Conservation (phyloP, 306 rosid genomes). For the Lablab purpureus region DNA sequence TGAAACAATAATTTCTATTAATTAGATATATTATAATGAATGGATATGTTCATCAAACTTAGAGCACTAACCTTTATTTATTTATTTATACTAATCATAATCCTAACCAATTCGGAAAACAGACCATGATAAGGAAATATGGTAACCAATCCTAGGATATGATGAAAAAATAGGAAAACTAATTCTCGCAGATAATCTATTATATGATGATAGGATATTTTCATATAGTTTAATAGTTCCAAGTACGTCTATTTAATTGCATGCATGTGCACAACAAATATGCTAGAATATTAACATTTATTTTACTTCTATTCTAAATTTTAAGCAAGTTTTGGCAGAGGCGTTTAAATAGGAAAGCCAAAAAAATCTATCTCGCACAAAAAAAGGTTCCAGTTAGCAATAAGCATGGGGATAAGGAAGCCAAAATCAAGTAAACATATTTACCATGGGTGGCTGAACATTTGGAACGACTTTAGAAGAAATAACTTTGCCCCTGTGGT, state of each 20-base stretch:
- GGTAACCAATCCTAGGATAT: neutral
- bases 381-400: slow-evolving; percentile 28
- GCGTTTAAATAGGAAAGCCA: slow-evolving; percentile 9
- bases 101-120: neutral
- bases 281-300: neutral
- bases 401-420: neutral
- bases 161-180: neutral
- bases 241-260: too few species aligned
- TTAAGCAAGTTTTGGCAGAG: slow-evolving; percentile 4
- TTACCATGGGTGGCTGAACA: slow-evolving; percentile 85
- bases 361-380: neutral
- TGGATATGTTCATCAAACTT: neutral
- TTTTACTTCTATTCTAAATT: slow-evolving; percentile 7
- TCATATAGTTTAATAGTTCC: too few species aligned
- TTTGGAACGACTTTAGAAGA: slow-evolving; percentile 66
- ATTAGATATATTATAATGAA: neutral
- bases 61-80: neutral
- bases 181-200: neutral
- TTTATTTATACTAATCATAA: neutral
- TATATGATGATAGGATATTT: too few species aligned
- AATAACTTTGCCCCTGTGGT: slow-evolving; percentile 76
- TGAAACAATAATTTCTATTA: neutral
- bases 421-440: slow-evolving; percentile 14
- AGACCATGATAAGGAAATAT: neutral
- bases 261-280: neutral